phyloP scores from a whole-genome alignment of 495 filamentous ascomycete genomes.

The Talaromyces adpressus region DNA sequence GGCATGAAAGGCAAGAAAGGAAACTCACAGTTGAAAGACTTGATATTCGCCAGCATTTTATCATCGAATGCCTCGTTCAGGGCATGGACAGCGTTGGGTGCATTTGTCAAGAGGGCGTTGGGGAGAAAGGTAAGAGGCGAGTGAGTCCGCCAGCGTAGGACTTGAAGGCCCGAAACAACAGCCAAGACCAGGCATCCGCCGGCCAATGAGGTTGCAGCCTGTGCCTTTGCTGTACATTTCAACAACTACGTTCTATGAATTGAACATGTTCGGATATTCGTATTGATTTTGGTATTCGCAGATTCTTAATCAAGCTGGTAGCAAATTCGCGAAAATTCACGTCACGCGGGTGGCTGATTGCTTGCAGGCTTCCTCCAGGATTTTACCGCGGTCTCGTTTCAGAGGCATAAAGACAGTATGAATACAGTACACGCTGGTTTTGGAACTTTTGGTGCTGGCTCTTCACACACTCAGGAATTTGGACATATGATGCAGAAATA shows the following conservation, averaged over 20 bases:
- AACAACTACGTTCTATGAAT: neutral
- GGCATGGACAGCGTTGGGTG: neutral
- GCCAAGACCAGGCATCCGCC: neutral
- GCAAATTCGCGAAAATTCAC: neutral
- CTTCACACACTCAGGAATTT: too few relatives aligned
- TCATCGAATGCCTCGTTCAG: constrained; percentile 5
- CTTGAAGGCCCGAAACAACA: neutral
- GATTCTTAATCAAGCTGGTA: neutral
- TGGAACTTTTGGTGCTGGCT: too few relatives aligned
- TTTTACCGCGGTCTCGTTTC: neutral
- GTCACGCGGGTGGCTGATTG: neutral
- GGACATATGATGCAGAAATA: neutral
- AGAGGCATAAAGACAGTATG: neutral
- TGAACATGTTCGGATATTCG: neutral
- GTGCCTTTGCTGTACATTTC: neutral
- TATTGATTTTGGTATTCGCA: neutral
- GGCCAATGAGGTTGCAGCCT: neutral
- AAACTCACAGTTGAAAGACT: constrained; percentile 30
- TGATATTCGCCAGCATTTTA: constrained; percentile 39
- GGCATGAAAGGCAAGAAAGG: constrained; percentile 4
- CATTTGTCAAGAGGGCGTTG: neutral
- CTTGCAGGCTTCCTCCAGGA: neutral
- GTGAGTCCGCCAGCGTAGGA: neutral
- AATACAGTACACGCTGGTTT: neutral
- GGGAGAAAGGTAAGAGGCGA: neutral